phyloP scores from a whole-genome alignment of 768 basidiomycete genomes.

The Suillus subluteus region DNA sequence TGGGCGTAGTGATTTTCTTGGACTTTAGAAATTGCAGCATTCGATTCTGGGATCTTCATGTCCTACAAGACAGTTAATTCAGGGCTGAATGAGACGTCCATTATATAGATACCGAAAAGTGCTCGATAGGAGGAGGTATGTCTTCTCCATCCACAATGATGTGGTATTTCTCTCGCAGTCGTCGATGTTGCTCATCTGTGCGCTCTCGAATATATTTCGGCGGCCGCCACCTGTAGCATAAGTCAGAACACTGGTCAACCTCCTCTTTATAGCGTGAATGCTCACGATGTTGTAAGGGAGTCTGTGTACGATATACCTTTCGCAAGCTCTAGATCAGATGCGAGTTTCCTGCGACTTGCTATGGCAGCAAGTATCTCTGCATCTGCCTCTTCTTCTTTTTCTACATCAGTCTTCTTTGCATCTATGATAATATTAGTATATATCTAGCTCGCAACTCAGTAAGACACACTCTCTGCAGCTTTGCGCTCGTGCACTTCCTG shows the following conservation, averaged over 20 bases:
- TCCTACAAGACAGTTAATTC: conserved; percentile 54
- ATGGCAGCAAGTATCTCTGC: conserved; percentile 92
- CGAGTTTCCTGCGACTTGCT: conserved; percentile 86
- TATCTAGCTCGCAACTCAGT: conserved; percentile 8
- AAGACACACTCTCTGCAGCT: conserved; percentile 70
- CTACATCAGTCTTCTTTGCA: conserved; percentile 83
- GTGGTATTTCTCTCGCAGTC: conserved; percentile 87
- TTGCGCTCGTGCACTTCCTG: conserved; percentile 91
- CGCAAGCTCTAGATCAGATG: conserved; percentile 91
- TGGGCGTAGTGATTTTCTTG: conserved; percentile 84
- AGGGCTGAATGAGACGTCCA: neutral
- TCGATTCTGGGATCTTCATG: conserved; percentile 95
- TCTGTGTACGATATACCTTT: conserved; percentile 92
- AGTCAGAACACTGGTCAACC: conserved; percentile 4
- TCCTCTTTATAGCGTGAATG: conserved; percentile 17
- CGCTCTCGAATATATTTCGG: conserved; percentile 81
- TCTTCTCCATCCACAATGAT: conserved; percentile 95
- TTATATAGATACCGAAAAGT: conserved; percentile 64
- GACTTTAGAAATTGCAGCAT: conserved; percentile 82
- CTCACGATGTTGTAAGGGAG: conserved; percentile 79
- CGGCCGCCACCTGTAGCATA: conserved; percentile 73
- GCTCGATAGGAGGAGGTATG: conserved; percentile 90
- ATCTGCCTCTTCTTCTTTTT: conserved; percentile 87
- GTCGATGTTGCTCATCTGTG: conserved; percentile 67
- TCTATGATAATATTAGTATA: conserved; percentile 47